Evolutionary conservation across 352 stramenopile genomes (phyloP), one percentile per base, ranked within the genome.

Genomic region (Pythium biforme): DNA sequence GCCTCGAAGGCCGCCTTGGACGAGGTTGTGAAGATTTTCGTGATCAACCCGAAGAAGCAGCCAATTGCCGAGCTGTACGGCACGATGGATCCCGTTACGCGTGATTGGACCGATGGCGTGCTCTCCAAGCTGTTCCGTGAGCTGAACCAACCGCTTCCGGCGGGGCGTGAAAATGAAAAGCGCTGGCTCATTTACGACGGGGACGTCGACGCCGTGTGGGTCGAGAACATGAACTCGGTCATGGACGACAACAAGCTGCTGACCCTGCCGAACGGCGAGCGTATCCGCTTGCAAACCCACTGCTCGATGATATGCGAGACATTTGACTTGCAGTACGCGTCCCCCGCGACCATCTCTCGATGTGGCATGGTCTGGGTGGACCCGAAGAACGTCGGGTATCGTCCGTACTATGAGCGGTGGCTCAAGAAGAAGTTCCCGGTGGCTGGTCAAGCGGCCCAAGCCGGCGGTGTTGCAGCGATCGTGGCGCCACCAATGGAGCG

Each of bases 171-270:
- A 57, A 97, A 96, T 40, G 94, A 98, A 55, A 94, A 98, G 60
- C 83, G 92, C 14, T 98, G 94, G 94, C 82, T 99, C 31, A 90
- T 99, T 37, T 98, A 96, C 71, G 95, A 99, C 60, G 95, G 95
- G 23, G 95, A 98, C 55, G 94, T 99, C 0, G 96, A 99, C 68
- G 93, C 96, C 0, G 84, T 98, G 20, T 99, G 96, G 96, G 94
- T 99, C 49, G 96, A 99, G 75, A 98, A 98, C 64, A 98, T 99
- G 94, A 99, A 99, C 77, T 97, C 88, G 23, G 95, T 98, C 55
- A 98, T 98, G 95, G 95, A 98, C 52, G 94, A 98, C 65, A 98
- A 98, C 77, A 97, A 97, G 61, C 66, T 98, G 47, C 75, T 98
- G 0, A 98, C 95, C 5, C 67, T 98, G 8, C 95, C 95, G 4